Percentiles rank a stretch among this genome's conserved stretches.
These are phyloP conservation scores for Cryptococcus jaspeensis DNA, from an alignment of 1,284 basidiomycete genomes.

Conservation along the genomic window DNA sequence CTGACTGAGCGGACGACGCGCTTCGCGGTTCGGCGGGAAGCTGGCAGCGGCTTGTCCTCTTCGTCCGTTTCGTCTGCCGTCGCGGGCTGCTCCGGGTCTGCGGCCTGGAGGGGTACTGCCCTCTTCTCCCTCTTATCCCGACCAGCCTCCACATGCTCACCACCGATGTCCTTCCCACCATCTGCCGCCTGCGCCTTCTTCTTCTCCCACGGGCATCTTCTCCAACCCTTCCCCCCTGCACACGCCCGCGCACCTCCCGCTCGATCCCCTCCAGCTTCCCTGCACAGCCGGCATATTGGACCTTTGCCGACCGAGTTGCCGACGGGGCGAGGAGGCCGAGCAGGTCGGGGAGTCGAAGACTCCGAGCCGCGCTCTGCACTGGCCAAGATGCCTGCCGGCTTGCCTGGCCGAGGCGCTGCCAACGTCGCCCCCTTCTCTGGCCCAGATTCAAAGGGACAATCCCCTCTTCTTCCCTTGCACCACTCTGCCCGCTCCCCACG, in stretches of 20 bases:
- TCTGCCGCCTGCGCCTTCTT: not conserved
- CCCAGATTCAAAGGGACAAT: conserved; percentile 15
- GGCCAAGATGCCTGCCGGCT: not conserved
- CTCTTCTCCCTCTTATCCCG: too few species aligned
- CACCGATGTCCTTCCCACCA: not conserved
- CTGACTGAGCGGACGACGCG: not conserved
- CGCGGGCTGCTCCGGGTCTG: too few species aligned
- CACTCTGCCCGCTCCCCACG: conserved; percentile 17
- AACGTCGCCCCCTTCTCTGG: not conserved
- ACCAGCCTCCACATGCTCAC: not conserved
- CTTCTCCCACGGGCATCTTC: conserved; percentile 8
- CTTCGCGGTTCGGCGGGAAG: not conserved
- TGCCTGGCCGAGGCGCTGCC: not conserved
- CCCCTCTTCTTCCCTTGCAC: conserved; percentile 21
- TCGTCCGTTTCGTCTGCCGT: not conserved
- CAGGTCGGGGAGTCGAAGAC: not conserved
- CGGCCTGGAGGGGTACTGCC: too few species aligned
- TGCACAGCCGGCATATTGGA: conserved; percentile 12
- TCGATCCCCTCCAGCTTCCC: conserved; percentile 23
- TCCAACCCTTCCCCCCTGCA: conserved; percentile 3
- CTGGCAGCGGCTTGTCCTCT: not conserved
- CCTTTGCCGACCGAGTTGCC: not conserved
- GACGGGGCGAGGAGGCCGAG: not conserved
- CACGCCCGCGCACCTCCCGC: conserved; percentile 10
- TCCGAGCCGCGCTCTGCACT: not conserved